phyloP scores from a whole-genome alignment of 768 basidiomycete species.

The Saitozyma sp. region DNA sequence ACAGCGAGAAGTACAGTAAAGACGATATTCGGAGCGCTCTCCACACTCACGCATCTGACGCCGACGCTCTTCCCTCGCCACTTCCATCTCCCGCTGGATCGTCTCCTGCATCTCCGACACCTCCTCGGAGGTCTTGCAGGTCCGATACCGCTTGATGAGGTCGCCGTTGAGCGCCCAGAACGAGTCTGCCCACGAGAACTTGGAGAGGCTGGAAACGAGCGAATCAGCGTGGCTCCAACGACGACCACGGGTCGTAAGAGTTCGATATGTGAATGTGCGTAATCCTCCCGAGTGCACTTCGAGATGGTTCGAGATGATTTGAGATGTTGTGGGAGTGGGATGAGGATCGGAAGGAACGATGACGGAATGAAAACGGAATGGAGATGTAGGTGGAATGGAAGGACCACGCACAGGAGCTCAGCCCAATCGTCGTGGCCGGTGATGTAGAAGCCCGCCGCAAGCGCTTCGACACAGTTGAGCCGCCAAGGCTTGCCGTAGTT shows the following conservation, averaged over 20 bases:
- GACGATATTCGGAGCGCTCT: not conserved
- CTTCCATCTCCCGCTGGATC: slow-evolving; percentile 51
- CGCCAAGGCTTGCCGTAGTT: slow-evolving; percentile 98
- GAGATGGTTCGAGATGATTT: too few species aligned
- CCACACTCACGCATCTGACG: slow-evolving; percentile 18
- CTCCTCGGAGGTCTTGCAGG: slow-evolving; percentile 59
- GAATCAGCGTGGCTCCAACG: not conserved
- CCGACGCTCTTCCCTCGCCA: slow-evolving; percentile 33
- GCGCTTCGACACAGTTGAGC: slow-evolving; percentile 82
- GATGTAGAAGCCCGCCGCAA: slow-evolving; percentile 93
- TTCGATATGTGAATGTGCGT: too few species aligned
- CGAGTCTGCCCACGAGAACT: slow-evolving; percentile 87
- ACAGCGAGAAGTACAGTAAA: not conserved
- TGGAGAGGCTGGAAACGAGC: slow-evolving; percentile 56
- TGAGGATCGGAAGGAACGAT: not conserved
- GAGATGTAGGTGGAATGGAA: not conserved
- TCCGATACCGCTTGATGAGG: slow-evolving; percentile 73
- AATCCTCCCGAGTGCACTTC: too few species aligned
- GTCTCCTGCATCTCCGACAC: slow-evolving; percentile 49
- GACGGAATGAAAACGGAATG: not conserved
- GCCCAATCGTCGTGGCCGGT: slow-evolving; percentile 82
- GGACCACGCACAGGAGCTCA: slow-evolving; percentile 59
- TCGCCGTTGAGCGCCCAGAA: slow-evolving; percentile 79
- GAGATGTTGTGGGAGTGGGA: too few species aligned
- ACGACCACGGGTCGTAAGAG: too few species aligned